phyloP scores from a whole-genome alignment of 805 yeast species.

The Pachysolen tannophilus region DNA sequence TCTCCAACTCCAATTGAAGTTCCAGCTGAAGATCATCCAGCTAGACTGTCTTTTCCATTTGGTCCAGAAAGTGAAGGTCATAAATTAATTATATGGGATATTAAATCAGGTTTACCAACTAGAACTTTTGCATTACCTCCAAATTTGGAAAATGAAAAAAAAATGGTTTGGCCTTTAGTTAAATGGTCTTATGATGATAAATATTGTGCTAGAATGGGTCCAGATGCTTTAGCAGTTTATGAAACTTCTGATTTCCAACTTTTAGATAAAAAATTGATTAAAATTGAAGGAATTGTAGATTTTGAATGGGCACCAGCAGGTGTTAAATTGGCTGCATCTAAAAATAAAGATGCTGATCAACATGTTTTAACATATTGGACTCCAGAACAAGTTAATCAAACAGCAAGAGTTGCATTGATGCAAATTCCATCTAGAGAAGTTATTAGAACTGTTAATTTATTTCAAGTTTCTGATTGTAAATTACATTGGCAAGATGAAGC shows the following conservation, averaged over 20 bases:
- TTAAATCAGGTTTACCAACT: slow-evolving; percentile 71
- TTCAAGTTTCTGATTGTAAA: slow-evolving; percentile 87
- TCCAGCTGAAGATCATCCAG: slow-evolving; percentile 60
- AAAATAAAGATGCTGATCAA: slow-evolving; percentile 42
- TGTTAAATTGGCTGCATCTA: slow-evolving; percentile 52
- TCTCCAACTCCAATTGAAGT: slow-evolving; percentile 76
- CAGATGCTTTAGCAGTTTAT: slow-evolving; percentile 86
- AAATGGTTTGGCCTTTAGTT: slow-evolving; percentile 89
- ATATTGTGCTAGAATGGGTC: slow-evolving; percentile 92
- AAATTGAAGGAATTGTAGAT: slow-evolving; percentile 78
- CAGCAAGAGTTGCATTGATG: slow-evolving; percentile 90
- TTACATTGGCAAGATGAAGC: slow-evolving; percentile 93
- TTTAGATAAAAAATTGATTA: slow-evolving; percentile 78
- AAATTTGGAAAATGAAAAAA: slow-evolving; percentile 53
- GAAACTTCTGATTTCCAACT: slow-evolving; percentile 73
- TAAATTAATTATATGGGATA: slow-evolving; percentile 89
- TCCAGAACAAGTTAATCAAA: slow-evolving; percentile 83
- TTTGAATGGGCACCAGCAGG: slow-evolving; percentile 94
- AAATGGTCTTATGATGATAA: slow-evolving; percentile 93
- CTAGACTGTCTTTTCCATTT: slow-evolving; percentile 69
- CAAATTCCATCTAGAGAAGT: slow-evolving; percentile 78
- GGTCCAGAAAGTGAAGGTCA: slow-evolving; percentile 87
- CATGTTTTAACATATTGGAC: slow-evolving; percentile 90
- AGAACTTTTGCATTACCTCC: slow-evolving; percentile 90
- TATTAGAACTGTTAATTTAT: slow-evolving; percentile 84